Evolutionary conservation across 345 rosid species (phyloP), one percentile per base, ranked within the genome.

Genomic region (Eutrema yunnanense): DNA sequence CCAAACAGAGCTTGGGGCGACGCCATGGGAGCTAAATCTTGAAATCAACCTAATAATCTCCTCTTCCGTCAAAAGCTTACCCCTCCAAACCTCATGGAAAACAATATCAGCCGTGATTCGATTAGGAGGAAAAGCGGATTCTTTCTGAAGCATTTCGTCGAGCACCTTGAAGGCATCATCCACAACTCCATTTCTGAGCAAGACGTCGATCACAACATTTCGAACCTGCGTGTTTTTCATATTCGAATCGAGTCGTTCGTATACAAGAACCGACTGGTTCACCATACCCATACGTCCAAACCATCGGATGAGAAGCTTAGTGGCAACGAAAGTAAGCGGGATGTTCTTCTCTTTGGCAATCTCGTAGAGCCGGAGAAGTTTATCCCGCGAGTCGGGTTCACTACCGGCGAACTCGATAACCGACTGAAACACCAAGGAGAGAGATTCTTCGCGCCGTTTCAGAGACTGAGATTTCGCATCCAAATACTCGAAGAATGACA

Each of bases 81-180:
- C 80, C 4, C 43, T 47, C 37, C 68, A 80, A 68, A 71, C 65
- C 74, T 83, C 80, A 8, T 77, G 64, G 57, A 89, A 86, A 29
- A 89, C 59, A 27, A 83, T 78, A 66, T 78, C 79, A 13, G 76
- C 87, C 2, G 90, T 86, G 49, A 53, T 51, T 34, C 76, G 74
- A 72, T 86, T 62, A 2, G 94, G 91, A 14, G 64, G 81, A 61
- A 42, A 81, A 52, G 73, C 66, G 0, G 86, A 76, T 4, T 55
- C 81, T 12, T 34, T 69, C 0, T 78, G 73, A 53, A 87, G 87
- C 99, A 95, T 92, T 92, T 86, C 96, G 51, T 87, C 96, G 84
- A 95, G 86, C 92, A 89, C 78, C 73, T 88, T 85, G 60, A 88
- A 71, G 6, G 96, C 97, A 72, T 82, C 69, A 10, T 78, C 82